Base-by-base conservation (phyloP, 1,284 basidiomycete species). In the Ustilago curta region DNA sequence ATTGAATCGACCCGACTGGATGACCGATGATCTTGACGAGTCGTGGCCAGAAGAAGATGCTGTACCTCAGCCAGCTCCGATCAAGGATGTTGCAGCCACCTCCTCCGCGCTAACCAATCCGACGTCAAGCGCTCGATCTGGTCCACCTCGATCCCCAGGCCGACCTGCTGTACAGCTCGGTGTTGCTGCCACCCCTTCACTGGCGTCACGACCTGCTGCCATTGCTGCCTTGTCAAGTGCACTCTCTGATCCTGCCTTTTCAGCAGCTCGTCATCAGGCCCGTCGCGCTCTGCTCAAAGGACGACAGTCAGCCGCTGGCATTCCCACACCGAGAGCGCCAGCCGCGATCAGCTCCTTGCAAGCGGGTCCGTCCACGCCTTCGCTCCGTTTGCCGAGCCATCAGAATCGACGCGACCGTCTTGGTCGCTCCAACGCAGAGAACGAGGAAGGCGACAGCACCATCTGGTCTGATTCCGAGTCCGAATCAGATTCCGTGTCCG, bases 1-100 rank as follows among this genome's bases (percentile, higher is more conserved):
- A 18, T 45, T 51, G 19, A 39, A 23, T 40, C 43, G 47, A 7
- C 73, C 73, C 18, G 68, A 68, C 27, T 76, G 73, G 73, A 76
- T 76, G 73, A 76, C 73, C 2, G 73, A 76, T 19, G 73, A 71
- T 31, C 59, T 76, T n/a, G 73, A 76, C 50, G 73, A 76, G 32
- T 71, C 73, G 8, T 76, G 73, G 73, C 64, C 68, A 19, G 69
- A 76, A 9, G 57, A 70, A 3, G 59, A 61, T 8, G 37, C 43
- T 11, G 56, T 51, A 3, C 35, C 14, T 19, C 44, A 47, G 4
- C 11, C 58, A 3, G 37, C 59, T 43, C 49, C 56, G 5, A 49
- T 54, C 9, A 32, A 40, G 25, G 16, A 16, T 7, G 42, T 32
- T 23, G 40, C 27, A 44, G 1, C 8, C 21, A 12, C 8, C 21